Percentiles rank a stretch among this genome's conserved stretches.
Evolutionary conservation across 208 protist species (phyloP).

Genomic region (Trichomonas vaginalis): DNA sequence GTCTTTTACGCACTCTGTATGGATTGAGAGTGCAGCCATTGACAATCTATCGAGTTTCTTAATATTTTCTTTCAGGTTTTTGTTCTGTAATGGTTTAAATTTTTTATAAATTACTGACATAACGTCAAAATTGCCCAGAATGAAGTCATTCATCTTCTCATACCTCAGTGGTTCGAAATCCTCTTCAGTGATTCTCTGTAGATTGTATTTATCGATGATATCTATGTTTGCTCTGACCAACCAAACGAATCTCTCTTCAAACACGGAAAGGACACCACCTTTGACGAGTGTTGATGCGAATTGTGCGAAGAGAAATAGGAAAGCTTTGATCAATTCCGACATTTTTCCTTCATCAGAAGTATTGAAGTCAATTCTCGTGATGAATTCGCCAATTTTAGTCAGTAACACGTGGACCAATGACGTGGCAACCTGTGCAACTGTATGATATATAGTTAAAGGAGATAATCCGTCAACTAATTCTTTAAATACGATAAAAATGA

Average conservation of each 20-base stretch:
- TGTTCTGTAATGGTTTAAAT: not conserved
- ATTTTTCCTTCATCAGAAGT: not conserved
- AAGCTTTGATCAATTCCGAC: not conserved
- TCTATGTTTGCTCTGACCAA: not conserved
- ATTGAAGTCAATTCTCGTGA: not conserved
- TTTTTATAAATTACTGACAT: not conserved
- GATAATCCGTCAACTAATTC: not conserved
- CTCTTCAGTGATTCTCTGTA: not conserved
- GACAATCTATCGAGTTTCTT: not conserved
- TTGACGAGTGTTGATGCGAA: not conserved
- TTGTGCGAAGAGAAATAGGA: not conserved
- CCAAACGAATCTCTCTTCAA: not conserved
- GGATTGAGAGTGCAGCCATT: not conserved
- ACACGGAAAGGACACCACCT: not conserved
- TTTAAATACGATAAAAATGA: not conserved
- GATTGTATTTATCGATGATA: not conserved
- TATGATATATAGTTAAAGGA: not conserved
- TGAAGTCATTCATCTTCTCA: not conserved
- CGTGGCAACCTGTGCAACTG: not conserved
- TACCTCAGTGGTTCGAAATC: not conserved
- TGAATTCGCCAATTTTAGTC: not conserved
- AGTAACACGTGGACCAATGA: not conserved
- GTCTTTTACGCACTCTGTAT: not conserved
- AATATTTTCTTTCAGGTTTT: not conserved
- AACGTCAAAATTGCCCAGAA: not conserved